A percentile compares a stretch with the other conserved stretches of the same genome.
These are phyloP conservation scores for Blumeria graminis DNA, from an alignment of 2,329 filamentous ascomycete species.

Conservation along the genomic window DNA sequence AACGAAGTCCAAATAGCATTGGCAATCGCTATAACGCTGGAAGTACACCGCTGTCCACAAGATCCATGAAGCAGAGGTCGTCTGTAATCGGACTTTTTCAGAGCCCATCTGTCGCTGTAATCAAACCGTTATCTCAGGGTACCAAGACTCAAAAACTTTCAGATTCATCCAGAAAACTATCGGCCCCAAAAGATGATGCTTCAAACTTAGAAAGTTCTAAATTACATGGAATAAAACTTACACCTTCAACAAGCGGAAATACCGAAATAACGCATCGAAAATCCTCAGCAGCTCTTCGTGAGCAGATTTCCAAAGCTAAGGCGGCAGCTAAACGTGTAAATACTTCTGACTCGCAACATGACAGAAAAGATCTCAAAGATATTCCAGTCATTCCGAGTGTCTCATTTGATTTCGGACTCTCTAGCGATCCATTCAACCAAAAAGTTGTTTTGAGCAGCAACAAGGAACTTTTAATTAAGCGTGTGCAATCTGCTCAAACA, in stretches of 20 bases:
- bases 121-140: constrained; percentile 15
- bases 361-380: constrained; percentile 11
- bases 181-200: constrained; percentile 7
- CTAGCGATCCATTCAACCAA: constrained; percentile 48
- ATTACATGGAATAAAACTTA: neutral
- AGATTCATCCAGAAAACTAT: constrained; percentile 7
- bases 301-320: constrained; percentile 83
- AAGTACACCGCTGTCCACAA: constrained; percentile 23
- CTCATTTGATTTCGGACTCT: constrained; percentile 33
- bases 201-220: constrained; percentile 4
- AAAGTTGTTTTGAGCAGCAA: constrained; percentile 28
- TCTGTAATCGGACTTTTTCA: constrained; percentile 28
- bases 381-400: constrained; percentile 23
- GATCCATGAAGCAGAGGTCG: constrained; percentile 25
- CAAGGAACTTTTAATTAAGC: constrained; percentile 45
- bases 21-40: constrained; percentile 15
- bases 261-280: constrained; percentile 27
- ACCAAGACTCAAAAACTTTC: constrained; percentile 9
- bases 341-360: constrained; percentile 15
- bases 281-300: constrained; percentile 58
- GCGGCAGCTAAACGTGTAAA: constrained; percentile 42
- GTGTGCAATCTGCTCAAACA: constrained; percentile 46
- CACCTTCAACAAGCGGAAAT: constrained; percentile 6
- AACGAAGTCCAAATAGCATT: neutral
- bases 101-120: constrained; percentile 26